A percentile compares a stretch with the other conserved stretches of the same genome.
phyloP scores from a whole-genome alignment of 371 early-diverging fungal species.

The Nematocida ausubeli region DNA sequence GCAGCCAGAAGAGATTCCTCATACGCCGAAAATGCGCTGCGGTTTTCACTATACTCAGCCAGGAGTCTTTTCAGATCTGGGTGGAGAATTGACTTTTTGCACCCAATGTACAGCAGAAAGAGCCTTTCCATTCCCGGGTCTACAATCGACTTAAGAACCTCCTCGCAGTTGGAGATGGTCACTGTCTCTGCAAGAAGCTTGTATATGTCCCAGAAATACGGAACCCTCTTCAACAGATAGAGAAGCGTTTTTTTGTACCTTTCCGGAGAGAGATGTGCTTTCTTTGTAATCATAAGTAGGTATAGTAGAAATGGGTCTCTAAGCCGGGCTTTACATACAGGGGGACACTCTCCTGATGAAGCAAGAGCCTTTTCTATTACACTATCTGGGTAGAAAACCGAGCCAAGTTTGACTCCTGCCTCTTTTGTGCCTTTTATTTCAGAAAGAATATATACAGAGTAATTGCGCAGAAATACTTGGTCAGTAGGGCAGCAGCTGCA shows the following conservation, averaged over 20 bases:
- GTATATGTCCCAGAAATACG: constrained; percentile 65
- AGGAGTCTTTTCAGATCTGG: constrained; percentile 55
- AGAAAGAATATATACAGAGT: constrained; percentile 44
- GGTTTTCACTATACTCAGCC: background rate
- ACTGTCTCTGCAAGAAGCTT: constrained; percentile 51
- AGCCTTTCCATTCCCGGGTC: constrained; percentile 14
- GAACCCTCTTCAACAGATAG: constrained; percentile 30
- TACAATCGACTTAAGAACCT: constrained; percentile 20
- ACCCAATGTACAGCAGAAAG: constrained; percentile 32
- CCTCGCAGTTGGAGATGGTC: background rate
- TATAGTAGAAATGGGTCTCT: constrained; percentile 38
- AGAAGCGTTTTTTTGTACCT: constrained; percentile 45
- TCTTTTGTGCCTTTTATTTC: constrained; percentile 10
- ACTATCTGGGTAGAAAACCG: background rate
- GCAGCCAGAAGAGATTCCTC: constrained; percentile 55
- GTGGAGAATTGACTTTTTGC: constrained; percentile 51
- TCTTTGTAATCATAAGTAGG: constrained; percentile 51
- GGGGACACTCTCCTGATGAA: background rate
- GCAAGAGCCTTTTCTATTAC: background rate
- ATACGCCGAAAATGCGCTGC: background rate
- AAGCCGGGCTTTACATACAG: background rate
- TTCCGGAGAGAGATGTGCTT: constrained; percentile 36
- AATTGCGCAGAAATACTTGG: constrained; percentile 60
- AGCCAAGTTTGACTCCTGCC: background rate
- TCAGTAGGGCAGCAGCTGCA: constrained; percentile 56